Conservation (phyloP, 352 stramenopile species). For the Phytophthora cactorum region DNA sequence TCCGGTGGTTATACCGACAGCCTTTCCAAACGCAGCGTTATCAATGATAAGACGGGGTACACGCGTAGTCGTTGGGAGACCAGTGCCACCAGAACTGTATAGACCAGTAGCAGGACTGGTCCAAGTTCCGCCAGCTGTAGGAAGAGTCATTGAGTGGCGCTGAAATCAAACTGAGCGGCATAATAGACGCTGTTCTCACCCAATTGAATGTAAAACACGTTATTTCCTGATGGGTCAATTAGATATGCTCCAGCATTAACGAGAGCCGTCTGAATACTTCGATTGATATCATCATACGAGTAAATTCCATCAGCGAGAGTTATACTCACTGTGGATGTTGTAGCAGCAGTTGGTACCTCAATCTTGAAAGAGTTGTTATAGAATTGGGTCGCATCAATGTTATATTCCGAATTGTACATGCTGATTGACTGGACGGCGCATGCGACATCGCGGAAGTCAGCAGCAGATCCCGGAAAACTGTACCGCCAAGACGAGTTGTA, state of each 20-base stretch:
- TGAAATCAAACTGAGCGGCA: slow-evolving; percentile 13
- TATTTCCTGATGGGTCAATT: slow-evolving; percentile 3
- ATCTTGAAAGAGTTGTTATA: neutral
- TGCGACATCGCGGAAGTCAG: neutral
- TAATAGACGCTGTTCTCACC: slow-evolving; percentile 17
- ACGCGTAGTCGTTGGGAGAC: too few species aligned
- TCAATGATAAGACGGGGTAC: too few species aligned
- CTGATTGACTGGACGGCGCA: neutral
- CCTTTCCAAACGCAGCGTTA: too few species aligned
- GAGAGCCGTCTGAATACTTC: slow-evolving; percentile 15
- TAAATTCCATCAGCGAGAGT: neutral
- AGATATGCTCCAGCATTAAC: slow-evolving; percentile 16
- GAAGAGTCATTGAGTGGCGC: neutral
- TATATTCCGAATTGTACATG: neutral
- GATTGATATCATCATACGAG: slow-evolving; percentile 5
- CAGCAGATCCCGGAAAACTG: too few species aligned
- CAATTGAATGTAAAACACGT: slow-evolving; percentile 18
- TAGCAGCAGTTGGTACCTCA: neutral
- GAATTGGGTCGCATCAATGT: neutral
- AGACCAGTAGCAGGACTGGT: too few species aligned
- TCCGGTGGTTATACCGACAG: too few species aligned
- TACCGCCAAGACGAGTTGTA: too few species aligned
- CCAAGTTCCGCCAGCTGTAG: too few species aligned
- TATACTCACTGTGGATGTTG: neutral
- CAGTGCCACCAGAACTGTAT: too few species aligned